Evolutionary conservation across 495 filamentous ascomycete species (phyloP), one percentile per base, ranked within the genome.

Genomic region (Penicillium macrosclerotiorum): DNA sequence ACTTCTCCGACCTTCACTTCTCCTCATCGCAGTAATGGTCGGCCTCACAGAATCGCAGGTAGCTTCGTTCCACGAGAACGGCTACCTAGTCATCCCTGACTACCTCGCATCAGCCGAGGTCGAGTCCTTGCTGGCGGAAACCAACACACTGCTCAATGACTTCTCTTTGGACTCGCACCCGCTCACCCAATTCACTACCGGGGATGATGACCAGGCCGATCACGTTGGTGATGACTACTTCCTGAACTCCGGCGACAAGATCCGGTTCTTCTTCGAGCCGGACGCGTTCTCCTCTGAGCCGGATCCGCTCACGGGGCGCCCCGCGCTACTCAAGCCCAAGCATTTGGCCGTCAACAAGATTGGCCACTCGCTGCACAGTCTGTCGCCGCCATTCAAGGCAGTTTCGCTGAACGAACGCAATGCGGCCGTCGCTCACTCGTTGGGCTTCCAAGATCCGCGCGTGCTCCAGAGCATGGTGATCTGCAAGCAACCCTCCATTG

Each of bases 201-300:
- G 90, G 57, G 75, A 80, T 34, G 75, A 81, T 46, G 54, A 62
- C 19, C 27, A 45, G 18, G 36, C 50, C 39, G 58, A 64, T 37
- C 93, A 98, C 68, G 86, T 96, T 17, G 91, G 93, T 47, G 93
- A 98, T 71, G 81, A 86, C 63, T 98, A 98, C 80, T 98, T 98
- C 69, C 80, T 98, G 0, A 73, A 68, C 2, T 89, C 83, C 2
- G 88, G 88, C 41, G 87, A 96, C 76, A 95, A 97, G 57, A 74
- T 98, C 37, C 84, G 88, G 40, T 96, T 92, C 75, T 98, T 98
- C 81, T 95, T 98, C 73, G 93, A 98, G 63, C 88, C 91, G 59
- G 83, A 81, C 67, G 72, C 71, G 25, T 71, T 75, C 57, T 55
- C 52, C 33, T 30, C 49, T 6, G 45, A 56, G 8, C 51, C 65